Evolutionary conservation across 768 basidiomycete species (phyloP).

Genomic region (Leccinum incarnatum): DNA sequence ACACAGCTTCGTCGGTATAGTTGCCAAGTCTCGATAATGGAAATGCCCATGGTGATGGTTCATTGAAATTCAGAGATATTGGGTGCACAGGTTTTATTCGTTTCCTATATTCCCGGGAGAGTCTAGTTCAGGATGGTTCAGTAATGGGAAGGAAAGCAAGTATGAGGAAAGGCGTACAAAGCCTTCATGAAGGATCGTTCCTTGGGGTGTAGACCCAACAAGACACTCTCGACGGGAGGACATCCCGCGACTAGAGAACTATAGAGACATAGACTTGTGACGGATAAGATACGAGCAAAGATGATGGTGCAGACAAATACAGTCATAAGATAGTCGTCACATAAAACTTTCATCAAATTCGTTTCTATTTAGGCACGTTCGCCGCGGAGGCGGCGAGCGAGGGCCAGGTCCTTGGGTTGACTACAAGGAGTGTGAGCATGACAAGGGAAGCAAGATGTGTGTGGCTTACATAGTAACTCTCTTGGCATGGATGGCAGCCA

Average conservation of each 20-base stretch:
- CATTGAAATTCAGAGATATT: too few relatives aligned
- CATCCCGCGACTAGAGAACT: constrained; percentile 2
- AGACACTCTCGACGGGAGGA: too few relatives aligned
- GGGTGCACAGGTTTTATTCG: too few relatives aligned
- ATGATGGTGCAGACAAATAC: neutral
- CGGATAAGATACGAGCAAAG: neutral
- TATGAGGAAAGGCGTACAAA: too few relatives aligned
- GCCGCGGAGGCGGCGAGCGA: constrained; percentile 33
- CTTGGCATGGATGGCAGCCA: constrained; percentile 85
- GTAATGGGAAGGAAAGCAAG: too few relatives aligned
- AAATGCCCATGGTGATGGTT: too few relatives aligned
- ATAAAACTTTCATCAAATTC: neutral
- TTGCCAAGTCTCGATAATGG: too few relatives aligned
- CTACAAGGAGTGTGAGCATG: constrained; percentile 12
- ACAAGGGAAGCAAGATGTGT: neutral
- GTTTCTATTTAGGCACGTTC: constrained; percentile 23
- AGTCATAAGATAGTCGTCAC: neutral
- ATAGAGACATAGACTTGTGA: neutral
- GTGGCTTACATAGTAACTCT: constrained; percentile 66
- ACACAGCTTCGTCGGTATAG: too few relatives aligned
- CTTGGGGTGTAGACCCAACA: too few relatives aligned
- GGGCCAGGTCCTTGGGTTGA: constrained; percentile 34
- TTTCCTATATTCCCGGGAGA: too few relatives aligned
- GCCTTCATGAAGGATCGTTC: too few relatives aligned
- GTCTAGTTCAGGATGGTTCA: too few relatives aligned